Evolutionary conservation across 352 stramenopile genomes (phyloP), one percentile per base, ranked within the genome.

Genomic region (Peronospora farinosa): DNA sequence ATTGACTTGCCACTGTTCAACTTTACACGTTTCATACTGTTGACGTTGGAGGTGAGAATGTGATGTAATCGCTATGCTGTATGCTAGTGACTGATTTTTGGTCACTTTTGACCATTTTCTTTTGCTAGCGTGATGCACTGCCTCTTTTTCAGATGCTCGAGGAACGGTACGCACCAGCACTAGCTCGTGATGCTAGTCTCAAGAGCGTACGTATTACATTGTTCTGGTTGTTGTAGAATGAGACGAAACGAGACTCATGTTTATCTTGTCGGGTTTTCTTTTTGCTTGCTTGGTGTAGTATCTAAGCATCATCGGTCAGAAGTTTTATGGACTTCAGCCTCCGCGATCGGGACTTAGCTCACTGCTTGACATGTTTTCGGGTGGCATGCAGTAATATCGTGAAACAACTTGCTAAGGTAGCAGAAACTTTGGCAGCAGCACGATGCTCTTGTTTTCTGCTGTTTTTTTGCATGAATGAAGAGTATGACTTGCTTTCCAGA

Each of bases 71-170:
- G 5, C 13, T 3, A 15, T 21, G 16, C 0, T 25, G 10, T 54
- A 15, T 54, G 33, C 33, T 10, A 43, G 23, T 2, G 23, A 27
- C 23, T 32, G 31, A 12, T 45, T 25, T 8, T 50, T 16, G n/a
- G 12, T 47, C 31, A 0, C 40, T 53, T 10, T 47, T 46, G 15
- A 0, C 2, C 40, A 2, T n/a, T 40, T n/a, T 61, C 2, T 27
- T 23, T 31, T 51, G 7, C 39, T 35, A 95, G 84, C 71, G 84
- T 28, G 77, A 95, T 54, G 84, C 84, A 33, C 51, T 92, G 13
- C 80, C 84, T 7, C 69, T 95, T 11, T 95, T 92, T 58, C 84
- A 93, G 46, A 71, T 93, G 60, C 78, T 95, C 6, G 73, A 93
- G 52, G 84, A 95, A 48, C 79, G 78, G 9, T 95, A 93, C 56